phyloP scores from a whole-genome alignment of 2,329 filamentous ascomycete genomes.

The Pseudogymnoascus sp. region DNA sequence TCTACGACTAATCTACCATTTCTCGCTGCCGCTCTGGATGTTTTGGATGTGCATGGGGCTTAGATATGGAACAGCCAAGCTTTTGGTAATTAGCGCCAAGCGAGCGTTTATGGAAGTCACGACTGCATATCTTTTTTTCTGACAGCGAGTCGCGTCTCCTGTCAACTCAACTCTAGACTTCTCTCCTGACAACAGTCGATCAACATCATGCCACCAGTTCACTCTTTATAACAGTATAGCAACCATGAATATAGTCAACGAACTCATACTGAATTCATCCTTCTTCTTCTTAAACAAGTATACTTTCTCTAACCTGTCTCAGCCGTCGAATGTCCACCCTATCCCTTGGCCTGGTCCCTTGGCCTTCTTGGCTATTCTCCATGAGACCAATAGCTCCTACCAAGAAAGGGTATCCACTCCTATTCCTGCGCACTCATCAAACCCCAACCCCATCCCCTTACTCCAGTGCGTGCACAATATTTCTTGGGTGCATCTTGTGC shows the following conservation, averaged over 20 bases:
- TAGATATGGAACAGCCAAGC: conserved; percentile 1
- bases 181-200: not conserved
- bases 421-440: conserved; percentile 3
- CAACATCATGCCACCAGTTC: not conserved
- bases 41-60: not conserved
- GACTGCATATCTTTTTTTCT: not conserved
- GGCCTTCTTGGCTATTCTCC: conserved; percentile 4
- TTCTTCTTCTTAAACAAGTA: not conserved
- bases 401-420: not conserved
- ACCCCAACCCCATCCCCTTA: not conserved
- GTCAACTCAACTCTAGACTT: not conserved
- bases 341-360: not conserved
- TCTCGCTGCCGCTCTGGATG: not conserved
- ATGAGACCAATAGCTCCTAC: not conserved
- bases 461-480: not conserved
- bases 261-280: not conserved
- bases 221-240: not conserved
- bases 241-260: not conserved
- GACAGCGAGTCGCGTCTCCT: not conserved
- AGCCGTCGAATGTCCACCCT: not conserved
- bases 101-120: conserved; percentile 6
- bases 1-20: not conserved
- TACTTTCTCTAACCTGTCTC: not conserved
- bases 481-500: not conserved
- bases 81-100: conserved; percentile 3